A percentile compares a stretch with the other conserved stretches of the same genome.
These are phyloP conservation scores for Pestalotiopsis sp. DNA, from an alignment of 2,329 filamentous ascomycete genomes.

Conservation along the genomic window DNA sequence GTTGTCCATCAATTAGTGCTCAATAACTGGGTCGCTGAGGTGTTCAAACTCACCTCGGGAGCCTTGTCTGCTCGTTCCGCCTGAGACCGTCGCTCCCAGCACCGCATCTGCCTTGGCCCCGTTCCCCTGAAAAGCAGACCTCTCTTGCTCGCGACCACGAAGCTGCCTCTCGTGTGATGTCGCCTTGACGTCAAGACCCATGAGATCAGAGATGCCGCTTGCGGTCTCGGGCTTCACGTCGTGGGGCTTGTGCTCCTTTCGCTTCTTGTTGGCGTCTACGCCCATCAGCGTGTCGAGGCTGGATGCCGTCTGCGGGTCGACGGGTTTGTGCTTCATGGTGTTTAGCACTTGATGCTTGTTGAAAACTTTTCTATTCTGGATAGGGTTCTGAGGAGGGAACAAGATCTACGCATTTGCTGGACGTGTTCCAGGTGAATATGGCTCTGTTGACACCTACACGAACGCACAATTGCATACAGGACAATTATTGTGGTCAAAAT, in stretches of 20 bases:
- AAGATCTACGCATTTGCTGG: background rate
- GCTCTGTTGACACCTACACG: too few species aligned
- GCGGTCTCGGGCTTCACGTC: background rate
- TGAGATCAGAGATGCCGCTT: background rate
- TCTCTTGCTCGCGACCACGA: background rate
- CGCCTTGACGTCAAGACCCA: background rate
- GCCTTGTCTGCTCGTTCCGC: background rate
- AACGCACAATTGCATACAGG: too few species aligned
- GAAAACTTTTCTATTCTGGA: background rate
- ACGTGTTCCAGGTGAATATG: too few species aligned
- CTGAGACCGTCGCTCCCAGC: background rate
- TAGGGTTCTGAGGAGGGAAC: too few species aligned
- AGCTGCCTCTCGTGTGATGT: background rate
- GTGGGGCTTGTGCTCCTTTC: background rate
- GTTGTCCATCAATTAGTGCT: background rate
- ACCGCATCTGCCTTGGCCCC: background rate
- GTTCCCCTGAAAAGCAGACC: background rate
- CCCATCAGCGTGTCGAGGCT: conserved; percentile 3
- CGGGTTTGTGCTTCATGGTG: background rate
- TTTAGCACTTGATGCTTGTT: background rate
- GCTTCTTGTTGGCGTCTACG: background rate
- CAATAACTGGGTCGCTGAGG: background rate
- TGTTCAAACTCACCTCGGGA: background rate
- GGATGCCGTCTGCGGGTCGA: background rate
- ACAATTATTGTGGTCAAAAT: too few species aligned